Conservation (phyloP, 805 yeast species). For the Wickerhamiella lipophila region DNA sequence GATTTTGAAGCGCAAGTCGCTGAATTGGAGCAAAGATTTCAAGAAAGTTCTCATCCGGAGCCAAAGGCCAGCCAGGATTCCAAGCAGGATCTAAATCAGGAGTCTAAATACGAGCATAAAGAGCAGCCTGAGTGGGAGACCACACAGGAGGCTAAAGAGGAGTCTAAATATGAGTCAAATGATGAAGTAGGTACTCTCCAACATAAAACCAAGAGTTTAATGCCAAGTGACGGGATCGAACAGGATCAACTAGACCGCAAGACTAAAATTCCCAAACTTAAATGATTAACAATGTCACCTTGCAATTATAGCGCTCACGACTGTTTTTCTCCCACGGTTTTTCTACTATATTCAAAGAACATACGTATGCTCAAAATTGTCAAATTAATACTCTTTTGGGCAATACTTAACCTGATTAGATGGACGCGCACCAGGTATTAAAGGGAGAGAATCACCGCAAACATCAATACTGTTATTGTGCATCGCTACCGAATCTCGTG, state of each 20-base stretch:
- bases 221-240: background rate
- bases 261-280: background rate
- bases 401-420: background rate
- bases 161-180: background rate
- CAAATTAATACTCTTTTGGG: background rate
- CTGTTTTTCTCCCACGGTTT: no score
- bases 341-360: no score
- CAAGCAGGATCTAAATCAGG: no score
- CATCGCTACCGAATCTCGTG: no score
- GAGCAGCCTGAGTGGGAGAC: no score
- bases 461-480: background rate
- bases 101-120: no score
- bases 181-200: background rate
- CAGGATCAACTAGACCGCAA: background rate
- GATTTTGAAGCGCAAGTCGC: slow-evolving; percentile 26
- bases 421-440: background rate
- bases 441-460: background rate
- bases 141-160: background rate
- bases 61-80: no score
- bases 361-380: background rate
- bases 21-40: background rate
- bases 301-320: no score
- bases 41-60: no score
- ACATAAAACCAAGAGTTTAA: background rate
- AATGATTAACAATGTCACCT: background rate